A percentile compares a stretch with the other conserved stretches of the same genome.
phyloP scores from a whole-genome alignment of 140 eudicot species.

The Senecio squalidus region DNA sequence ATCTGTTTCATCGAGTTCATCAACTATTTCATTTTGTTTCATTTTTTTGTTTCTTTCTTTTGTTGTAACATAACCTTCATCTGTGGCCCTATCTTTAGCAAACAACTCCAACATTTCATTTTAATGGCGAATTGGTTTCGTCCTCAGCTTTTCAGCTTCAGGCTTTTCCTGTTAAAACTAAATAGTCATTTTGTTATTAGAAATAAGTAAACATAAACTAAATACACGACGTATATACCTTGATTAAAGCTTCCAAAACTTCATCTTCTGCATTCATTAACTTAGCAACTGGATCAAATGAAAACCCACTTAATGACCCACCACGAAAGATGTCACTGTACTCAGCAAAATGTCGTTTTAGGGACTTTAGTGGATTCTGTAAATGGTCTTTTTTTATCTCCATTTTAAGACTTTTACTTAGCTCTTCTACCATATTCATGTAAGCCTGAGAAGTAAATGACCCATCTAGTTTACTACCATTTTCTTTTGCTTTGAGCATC shows the following conservation, averaged over 20 bases:
- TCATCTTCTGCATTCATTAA: neutral
- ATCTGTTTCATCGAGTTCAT: neutral
- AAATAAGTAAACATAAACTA: neutral
- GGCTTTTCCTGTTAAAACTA: neutral
- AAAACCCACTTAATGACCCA: neutral
- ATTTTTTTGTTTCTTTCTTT: neutral
- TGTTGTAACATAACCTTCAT: neutral
- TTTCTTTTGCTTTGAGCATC: neutral
- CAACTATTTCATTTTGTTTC: neutral
- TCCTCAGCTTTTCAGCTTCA: neutral
- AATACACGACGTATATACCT: neutral
- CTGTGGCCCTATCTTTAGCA: neutral
- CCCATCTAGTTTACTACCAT: neutral
- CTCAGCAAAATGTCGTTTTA: neutral
- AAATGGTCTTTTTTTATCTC: neutral
- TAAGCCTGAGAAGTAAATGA: neutral
- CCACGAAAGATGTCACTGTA: neutral
- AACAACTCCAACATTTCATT: neutral
- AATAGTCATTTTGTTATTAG: neutral
- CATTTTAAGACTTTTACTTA: neutral
- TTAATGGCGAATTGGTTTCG: neutral
- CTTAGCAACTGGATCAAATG: neutral
- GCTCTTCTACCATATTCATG: neutral
- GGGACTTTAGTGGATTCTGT: neutral
- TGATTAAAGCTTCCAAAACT: neutral